Evolutionary conservation across 805 yeast genomes (phyloP), one percentile per base, ranked within the genome.

Genomic region (Cyberlindnera amylophila): DNA sequence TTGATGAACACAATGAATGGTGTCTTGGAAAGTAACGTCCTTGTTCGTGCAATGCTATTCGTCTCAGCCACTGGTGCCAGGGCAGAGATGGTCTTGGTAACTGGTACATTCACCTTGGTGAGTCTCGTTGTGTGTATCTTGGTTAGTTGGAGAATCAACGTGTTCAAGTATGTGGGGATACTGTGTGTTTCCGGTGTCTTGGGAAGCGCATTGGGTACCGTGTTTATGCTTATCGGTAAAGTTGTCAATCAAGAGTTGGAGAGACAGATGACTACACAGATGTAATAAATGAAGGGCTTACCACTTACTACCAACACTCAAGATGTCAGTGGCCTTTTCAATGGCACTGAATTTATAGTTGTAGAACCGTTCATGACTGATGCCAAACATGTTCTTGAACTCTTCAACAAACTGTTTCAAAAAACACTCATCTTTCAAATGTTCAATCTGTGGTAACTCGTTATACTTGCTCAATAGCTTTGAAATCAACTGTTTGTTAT

Each of bases 261-360:
- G 29, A 21, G 42, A 30, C 41, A 38, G 32, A 4, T 36, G 32
- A 21, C n/a, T n/a, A n/a, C n/a, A n/a, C n/a, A n/a, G n/a, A n/a
- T n/a, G n/a, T n/a, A n/a, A n/a, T 23, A 14, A 29, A 36, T 23
- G 26, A 29, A 33, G 29, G 7, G 27, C 7, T 23, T 23, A 79
- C 85, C 85, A 79, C 47, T 73, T 77, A 13, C 77, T 74, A 4
- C 82, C 82, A 19, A 79, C 64, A 32, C 68, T 65, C 38, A 78
- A 59, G 4, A 71, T 69, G 49, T 75, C 81, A 5, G 70, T 70
- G 10, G 79, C 73, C 48, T 72, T 68, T 39, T 74, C 81, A 37
- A 79, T 77, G 33, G 64, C 72, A 34, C 64, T 65, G 58, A 78
- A 78, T 43, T 66, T 63, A 3, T 79, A 74, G 36, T 65, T 61